phyloP scores from a whole-genome alignment of 768 basidiomycete species.

The Termitomyces sp. region DNA sequence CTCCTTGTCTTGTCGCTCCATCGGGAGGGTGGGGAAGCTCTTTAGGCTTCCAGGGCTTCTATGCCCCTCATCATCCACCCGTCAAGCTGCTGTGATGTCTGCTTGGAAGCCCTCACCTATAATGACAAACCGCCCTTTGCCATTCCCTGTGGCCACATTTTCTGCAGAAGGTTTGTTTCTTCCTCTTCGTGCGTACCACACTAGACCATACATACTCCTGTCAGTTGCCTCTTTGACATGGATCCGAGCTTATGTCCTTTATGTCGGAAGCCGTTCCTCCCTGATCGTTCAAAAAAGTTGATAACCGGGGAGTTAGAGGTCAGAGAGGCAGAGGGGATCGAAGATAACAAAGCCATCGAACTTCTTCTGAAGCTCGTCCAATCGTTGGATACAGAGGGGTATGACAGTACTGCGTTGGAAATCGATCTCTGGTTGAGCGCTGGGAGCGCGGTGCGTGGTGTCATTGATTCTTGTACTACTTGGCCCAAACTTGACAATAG shows the following conservation, averaged over 20 bases:
- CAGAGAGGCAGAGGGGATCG: conserved; percentile 24
- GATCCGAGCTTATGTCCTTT: conserved; percentile 14
- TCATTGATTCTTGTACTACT: not conserved
- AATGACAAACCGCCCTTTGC: conserved; percentile 55
- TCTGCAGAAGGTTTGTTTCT: conserved; percentile 54
- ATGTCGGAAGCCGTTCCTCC: conserved; percentile 14
- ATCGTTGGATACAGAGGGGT: conserved; percentile 32
- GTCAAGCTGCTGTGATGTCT: conserved; percentile 71
- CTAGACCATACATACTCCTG: not conserved
- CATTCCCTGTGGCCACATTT: conserved; percentile 30
- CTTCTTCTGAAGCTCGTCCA: conserved; percentile 30
- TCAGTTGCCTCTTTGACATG: conserved; percentile 12
- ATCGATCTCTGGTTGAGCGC: conserved; percentile 50
- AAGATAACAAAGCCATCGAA: conserved; percentile 29
- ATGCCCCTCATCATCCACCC: conserved; percentile 57
- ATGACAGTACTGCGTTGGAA: conserved; percentile 30
- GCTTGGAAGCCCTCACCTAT: conserved; percentile 58
- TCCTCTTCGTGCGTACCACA: not conserved
- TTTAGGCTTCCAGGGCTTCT: not conserved
- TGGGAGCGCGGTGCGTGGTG: conserved; percentile 26
- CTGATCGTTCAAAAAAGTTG: conserved; percentile 16
- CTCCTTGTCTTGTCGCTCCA: not conserved
- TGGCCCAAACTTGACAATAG: conserved; percentile 9
- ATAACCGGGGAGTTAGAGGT: conserved; percentile 22
- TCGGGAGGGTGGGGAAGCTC: not conserved